Percentiles rank a stretch among this genome's conserved stretches.
Conservation (phyloP, 1,284 basidiomycete genomes). For the Ceratobasidium sp. region DNA sequence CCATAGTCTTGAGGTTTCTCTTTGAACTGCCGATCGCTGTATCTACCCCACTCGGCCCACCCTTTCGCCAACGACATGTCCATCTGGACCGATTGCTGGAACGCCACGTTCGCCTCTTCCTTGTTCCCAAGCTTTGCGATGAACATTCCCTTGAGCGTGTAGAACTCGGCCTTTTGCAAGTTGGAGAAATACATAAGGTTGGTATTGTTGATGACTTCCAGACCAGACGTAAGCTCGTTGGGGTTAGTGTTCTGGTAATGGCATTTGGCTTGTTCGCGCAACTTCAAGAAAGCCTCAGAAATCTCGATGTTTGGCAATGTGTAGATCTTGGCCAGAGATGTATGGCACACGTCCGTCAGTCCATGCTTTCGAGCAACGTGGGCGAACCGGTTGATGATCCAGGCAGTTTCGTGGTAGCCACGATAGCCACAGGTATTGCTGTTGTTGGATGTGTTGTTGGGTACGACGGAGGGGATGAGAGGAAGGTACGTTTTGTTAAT, state of each 20-base stretch:
- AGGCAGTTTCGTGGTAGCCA: conserved; percentile 99
- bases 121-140: conserved; percentile 85
- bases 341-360: conserved; percentile 94
- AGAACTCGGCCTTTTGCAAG: conserved; percentile 97
- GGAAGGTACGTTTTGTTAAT: conserved; percentile 98
- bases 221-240: conserved; percentile 88
- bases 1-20: conserved; percentile 75
- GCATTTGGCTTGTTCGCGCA: conserved; percentile 98
- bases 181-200: conserved; percentile 98
- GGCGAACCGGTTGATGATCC: conserved; percentile 99
- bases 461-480: conserved; percentile 65
- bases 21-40: conserved; percentile 92
- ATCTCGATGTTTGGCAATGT: conserved; percentile 99
- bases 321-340: conserved; percentile 95
- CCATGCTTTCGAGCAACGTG: conserved; percentile 98
- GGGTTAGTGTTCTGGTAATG: conserved; percentile 97
- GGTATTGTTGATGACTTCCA: conserved; percentile 99
- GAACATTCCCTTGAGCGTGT: conserved; percentile 99
- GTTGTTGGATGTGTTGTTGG: conserved; percentile 62
- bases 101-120: conserved; percentile 92
- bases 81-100: conserved; percentile 94
- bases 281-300: conserved; percentile 98
- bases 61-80: conserved; percentile 95
- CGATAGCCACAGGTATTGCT: conserved; percentile 91
- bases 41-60: conserved; percentile 99